These are phyloP conservation scores for Cadophora sp. DNA, from an alignment of 2,329 filamentous ascomycete species.

Conservation along the genomic window DNA sequence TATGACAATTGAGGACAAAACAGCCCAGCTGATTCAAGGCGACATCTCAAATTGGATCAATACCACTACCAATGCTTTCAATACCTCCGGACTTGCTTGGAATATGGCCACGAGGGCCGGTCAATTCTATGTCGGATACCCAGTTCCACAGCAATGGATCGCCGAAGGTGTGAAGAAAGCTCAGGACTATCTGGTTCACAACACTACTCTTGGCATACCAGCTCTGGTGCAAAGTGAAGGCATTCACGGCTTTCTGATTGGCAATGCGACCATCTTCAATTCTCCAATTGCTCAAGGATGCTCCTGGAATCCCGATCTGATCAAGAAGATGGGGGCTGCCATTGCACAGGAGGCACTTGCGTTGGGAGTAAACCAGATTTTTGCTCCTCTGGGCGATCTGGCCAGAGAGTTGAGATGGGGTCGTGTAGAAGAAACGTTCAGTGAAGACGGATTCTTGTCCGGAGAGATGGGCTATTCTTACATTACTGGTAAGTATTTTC, in stretches of 20 bases:
- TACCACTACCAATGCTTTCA: constrained; percentile 69
- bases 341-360: constrained; percentile 71
- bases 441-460: constrained; percentile 71
- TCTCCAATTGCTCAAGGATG: constrained; percentile 76
- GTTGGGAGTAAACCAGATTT: constrained; percentile 75
- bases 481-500: constrained; percentile 61
- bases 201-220: constrained; percentile 73
- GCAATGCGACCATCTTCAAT: constrained; percentile 81
- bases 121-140: constrained; percentile 74
- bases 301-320: constrained; percentile 70
- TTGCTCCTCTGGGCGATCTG: constrained; percentile 73
- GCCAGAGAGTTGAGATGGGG: constrained; percentile 75
- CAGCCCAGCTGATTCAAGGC: constrained; percentile 71
- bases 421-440: constrained; percentile 76
- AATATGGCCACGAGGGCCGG: constrained; percentile 62
- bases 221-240: constrained; percentile 77
- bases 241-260: constrained; percentile 74
- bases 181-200: constrained; percentile 72
- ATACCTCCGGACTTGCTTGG: constrained; percentile 68
- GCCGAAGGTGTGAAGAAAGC: constrained; percentile 66
- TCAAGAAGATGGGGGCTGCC: constrained; percentile 69
- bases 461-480: constrained; percentile 71
- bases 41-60: constrained; percentile 79
- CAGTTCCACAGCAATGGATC: constrained; percentile 68
- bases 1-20: constrained; percentile 80